Evolutionary conservation across 768 basidiomycete genomes (phyloP), one percentile per base, ranked within the genome.

Genomic region (Agaricus blazei): DNA sequence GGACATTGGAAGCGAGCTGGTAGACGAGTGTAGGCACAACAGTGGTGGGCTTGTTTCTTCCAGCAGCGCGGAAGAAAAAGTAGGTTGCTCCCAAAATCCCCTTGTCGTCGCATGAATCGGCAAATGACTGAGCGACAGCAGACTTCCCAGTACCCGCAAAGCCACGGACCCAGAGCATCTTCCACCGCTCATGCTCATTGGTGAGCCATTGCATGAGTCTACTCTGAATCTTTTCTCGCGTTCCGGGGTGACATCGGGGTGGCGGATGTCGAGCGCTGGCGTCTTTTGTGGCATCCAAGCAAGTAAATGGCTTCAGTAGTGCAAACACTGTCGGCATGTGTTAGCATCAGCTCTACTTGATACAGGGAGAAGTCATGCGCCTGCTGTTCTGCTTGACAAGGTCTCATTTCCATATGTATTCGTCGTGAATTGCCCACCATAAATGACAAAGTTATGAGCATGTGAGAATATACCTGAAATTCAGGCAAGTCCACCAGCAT

Each of bases 121-220:
- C 51, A 40, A 58, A 48, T 2, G 51, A 48, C 41, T 52, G 45
- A 3, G 57, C 44, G 15, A 58, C 43, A 9, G 57, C 51, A 11
- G 57, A 52, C 34, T 58, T 58, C 1, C 56, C 56, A 3, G 56
- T 57, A 9, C 56, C 56, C 2, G 56, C 56, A 43, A 45, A 37
- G 1, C 57, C 57, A 38, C 23, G 45, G 9, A 58, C 38, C 57
- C 57, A 58, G 27, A 48, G 28, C n/a, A 52, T 38, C 23, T 58
- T 49, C 51, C 34, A 41, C 8, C 42, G 24, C 3, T 40, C 38
- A n/a, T n/a, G 4, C n/a, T 5, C 11, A 40, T n/a, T 15, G 23
- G 3, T 9, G 26, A 41, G 6, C 50, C 37, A 41, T 15, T 12
- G 12, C 19, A 28, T 28, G 15, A 51, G 50, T n/a, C 27, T 42